A percentile compares a stretch with the other conserved stretches of the same genome.
Conservation (phyloP, 2,329 filamentous ascomycete species). For the Arachnomyces sp. region DNA sequence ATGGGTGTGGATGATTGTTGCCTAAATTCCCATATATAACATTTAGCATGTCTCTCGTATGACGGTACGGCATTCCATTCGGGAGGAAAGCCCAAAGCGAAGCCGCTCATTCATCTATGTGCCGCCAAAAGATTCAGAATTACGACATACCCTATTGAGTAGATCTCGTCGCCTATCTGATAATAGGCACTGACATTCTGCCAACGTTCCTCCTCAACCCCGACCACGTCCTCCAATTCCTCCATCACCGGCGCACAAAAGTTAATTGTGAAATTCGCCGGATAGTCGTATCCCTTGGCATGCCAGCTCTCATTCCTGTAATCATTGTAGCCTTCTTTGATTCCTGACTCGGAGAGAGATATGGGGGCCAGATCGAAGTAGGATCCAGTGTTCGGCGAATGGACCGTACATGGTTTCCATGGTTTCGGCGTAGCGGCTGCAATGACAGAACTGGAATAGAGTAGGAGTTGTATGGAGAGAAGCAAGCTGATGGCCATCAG, state of each 20-base stretch:
- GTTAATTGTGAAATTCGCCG: conserved; percentile 45
- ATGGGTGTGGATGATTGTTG: conserved; percentile 39
- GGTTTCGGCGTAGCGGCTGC: conserved; percentile 22
- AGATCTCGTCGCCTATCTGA: conserved; percentile 33
- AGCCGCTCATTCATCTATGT: neutral
- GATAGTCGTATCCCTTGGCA: conserved; percentile 43
- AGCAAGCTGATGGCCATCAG: conserved; percentile 21
- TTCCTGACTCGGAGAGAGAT: conserved; percentile 42
- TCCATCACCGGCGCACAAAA: conserved; percentile 45
- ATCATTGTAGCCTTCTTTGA: conserved; percentile 31
- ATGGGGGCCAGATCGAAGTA: conserved; percentile 59
- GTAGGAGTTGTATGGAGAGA: conserved; percentile 24
- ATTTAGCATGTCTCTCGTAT: no score
- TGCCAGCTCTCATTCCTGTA: conserved; percentile 41
- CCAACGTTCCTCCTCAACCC: conserved; percentile 33
- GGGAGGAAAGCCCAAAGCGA: neutral
- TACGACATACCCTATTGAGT: conserved; percentile 39
- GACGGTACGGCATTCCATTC: neutral
- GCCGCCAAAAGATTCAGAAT: neutral
- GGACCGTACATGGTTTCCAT: conserved; percentile 54
- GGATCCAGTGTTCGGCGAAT: conserved; percentile 52
- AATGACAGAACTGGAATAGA: conserved; percentile 22
- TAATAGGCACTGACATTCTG: conserved; percentile 46
- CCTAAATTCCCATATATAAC: conserved; percentile 16
- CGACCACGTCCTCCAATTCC: conserved; percentile 38